phyloP scores from a whole-genome alignment of 164 flowering plant genomes.

The grape (Vitis vinifera) region ASM3070453v1 NC_081811.1:6321501-6322000 shows the following conservation, averaged over 20 bases:
- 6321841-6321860: conserved; percentile 27
- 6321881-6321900: conserved; percentile 48
- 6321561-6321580: conserved; percentile 30
- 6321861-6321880: conserved; percentile 33
- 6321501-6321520: conserved; percentile 35
- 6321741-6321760: conserved; percentile 26
- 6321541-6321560: conserved; percentile 29
- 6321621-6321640: conserved; percentile 9
- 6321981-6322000: conserved; percentile 41
- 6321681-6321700: conserved; percentile 2
- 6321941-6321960: conserved; percentile 44
- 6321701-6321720: conserved; percentile 10
- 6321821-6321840: conserved; percentile 57
- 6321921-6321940: conserved; percentile 45
- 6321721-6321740: not conserved
- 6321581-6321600: conserved; percentile 52
- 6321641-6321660: conserved; percentile 19
- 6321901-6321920: conserved; percentile 42
- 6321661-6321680: conserved; percentile 7
- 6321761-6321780: conserved; percentile 44
- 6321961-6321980: conserved; percentile 36
- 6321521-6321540: conserved; percentile 42
- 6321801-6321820: conserved; percentile 27
- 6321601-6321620: conserved; percentile 26
- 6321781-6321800: conserved; percentile 17